Percentiles rank a stretch among this genome's conserved stretches.
phyloP scores from a whole-genome alignment of 2,329 filamentous ascomycete genomes.

The Fusarium gaditjirri region DNA sequence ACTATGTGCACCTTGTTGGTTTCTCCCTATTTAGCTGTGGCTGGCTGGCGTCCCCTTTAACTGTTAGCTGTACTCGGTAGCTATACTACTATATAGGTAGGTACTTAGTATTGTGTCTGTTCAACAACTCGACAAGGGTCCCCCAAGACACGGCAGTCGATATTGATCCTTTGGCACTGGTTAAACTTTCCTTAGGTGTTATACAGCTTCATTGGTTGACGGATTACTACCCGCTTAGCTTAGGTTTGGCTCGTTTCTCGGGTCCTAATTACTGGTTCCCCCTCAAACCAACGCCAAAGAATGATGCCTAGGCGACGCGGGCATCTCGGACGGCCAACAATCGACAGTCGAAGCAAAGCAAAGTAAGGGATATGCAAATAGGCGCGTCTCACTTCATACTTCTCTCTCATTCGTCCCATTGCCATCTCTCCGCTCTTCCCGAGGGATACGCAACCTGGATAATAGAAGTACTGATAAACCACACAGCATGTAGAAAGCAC shows the following conservation, averaged over 20 bases:
- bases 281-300: constrained; percentile 9
- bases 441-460: constrained; percentile 3
- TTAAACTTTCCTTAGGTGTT: constrained; percentile 4
- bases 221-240: constrained; percentile 8
- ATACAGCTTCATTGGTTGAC: constrained; percentile 6
- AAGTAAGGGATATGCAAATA: constrained; percentile 20
- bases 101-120: background rate
- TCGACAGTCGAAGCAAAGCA: constrained; percentile 1
- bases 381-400: constrained; percentile 7
- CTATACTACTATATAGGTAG: background rate
- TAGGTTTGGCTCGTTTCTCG: constrained; percentile 11
- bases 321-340: background rate
- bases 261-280: constrained; percentile 16
- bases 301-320: background rate
- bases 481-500: background rate
- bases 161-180: constrained; percentile 10
- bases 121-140: background rate
- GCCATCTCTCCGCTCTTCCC: constrained; percentile 1
- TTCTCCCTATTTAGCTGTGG: background rate
- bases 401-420: background rate
- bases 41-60: background rate
- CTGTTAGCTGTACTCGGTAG: background rate
- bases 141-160: constrained; percentile 10
- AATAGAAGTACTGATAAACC: background rate
- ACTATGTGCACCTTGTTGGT: background rate